Evolutionary conservation across 306 rosid genomes (phyloP).

Genomic region (Quercus wislizeni): DNA sequence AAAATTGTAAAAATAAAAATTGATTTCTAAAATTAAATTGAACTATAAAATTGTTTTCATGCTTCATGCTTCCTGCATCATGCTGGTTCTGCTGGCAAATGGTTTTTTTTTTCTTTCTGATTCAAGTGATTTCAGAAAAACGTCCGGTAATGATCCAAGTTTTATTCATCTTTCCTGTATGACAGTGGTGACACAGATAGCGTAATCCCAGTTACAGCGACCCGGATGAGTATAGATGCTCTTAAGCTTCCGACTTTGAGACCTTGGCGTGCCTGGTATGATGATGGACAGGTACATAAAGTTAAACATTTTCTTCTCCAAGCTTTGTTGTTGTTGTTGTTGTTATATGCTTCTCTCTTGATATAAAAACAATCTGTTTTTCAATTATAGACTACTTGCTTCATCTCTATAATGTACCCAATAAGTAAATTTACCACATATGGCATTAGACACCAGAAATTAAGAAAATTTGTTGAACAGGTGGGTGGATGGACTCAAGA

Average conservation of each 20-base stretch:
- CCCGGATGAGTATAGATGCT: slow-evolving; percentile 71
- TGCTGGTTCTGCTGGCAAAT: slow-evolving; percentile 9
- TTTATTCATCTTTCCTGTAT: not conserved
- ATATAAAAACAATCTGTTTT: not conserved
- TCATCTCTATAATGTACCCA: not conserved
- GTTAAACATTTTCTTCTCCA: not conserved
- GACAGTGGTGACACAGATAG: slow-evolving; percentile 85
- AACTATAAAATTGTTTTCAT: no score
- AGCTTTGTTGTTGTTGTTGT: not conserved
- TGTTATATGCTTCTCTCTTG: not conserved
- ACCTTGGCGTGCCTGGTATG: slow-evolving; percentile 87
- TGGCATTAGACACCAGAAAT: not conserved
- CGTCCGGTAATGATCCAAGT: not conserved
- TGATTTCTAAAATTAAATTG: no score
- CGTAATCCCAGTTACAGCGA: slow-evolving; percentile 71
- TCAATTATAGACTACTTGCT: not conserved
- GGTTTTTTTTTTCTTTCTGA: not conserved
- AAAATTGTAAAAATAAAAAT: no score
- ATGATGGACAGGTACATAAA: slow-evolving; percentile 56
- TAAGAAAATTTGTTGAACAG: slow-evolving; percentile 32
- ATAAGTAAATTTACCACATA: not conserved
- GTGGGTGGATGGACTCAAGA: slow-evolving; percentile 98
- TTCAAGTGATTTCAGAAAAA: not conserved
- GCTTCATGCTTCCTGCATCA: no score
- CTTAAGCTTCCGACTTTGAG: slow-evolving; percentile 58